Conservation (phyloP, 1,139 yeast species). For the Yamadazyma siamensis region DNA sequence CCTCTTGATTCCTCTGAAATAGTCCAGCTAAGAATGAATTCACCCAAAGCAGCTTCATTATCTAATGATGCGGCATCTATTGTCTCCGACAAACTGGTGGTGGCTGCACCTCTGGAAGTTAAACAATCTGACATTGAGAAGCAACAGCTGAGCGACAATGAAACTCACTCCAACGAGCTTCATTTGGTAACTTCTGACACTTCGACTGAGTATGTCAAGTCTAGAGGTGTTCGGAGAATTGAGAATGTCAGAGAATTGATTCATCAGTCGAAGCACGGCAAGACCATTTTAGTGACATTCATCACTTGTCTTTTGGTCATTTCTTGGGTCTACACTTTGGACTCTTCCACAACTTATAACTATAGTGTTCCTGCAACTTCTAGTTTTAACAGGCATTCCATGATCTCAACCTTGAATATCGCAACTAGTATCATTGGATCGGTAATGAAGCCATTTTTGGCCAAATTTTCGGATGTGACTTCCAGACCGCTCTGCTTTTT, state of each 20-base stretch:
- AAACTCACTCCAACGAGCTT: constrained; percentile 2
- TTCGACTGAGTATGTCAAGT: constrained; percentile 5
- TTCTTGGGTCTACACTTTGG: constrained; percentile 35
- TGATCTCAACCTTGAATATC: constrained; percentile 26
- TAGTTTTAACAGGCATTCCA: constrained; percentile 26
- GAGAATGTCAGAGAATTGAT: constrained; percentile 23
- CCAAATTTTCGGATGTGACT: constrained; percentile 28
- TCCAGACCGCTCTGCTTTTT: constrained; percentile 26
- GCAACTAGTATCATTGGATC: constrained; percentile 26
- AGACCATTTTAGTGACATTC: constrained; percentile 6
- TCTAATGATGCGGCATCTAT: no score
- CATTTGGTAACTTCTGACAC: constrained; percentile 6
- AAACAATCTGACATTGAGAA: constrained; percentile 1
- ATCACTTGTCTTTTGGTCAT: constrained; percentile 25
- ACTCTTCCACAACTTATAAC: constrained; percentile 30
- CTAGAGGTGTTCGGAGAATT: constrained; percentile 27
- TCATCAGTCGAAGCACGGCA: constrained; percentile 12
- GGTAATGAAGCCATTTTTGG: constrained; percentile 24
- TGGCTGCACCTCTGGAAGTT: no score
- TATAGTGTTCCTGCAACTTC: constrained; percentile 30
- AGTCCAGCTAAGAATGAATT: no score
- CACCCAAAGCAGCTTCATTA: no score
- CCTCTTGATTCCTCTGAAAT: no score
- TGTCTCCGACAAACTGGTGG: no score
- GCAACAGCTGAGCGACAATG: not conserved